A percentile compares a stretch with the other conserved stretches of the same genome.
phyloP scores from a whole-genome alignment of 805 yeast genomes.

The Ogataea siamensis region DNA sequence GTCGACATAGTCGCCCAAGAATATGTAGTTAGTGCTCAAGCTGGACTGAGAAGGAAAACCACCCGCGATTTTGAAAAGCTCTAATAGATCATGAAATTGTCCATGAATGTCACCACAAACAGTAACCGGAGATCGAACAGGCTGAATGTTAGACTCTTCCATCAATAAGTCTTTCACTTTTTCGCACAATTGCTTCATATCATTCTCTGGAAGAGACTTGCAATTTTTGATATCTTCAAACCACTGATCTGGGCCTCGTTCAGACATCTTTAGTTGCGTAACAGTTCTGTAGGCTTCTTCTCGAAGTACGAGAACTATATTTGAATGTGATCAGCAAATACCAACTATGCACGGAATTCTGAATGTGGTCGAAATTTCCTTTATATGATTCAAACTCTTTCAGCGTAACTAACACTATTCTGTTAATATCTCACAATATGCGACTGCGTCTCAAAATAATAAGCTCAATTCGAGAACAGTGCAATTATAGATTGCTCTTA shows the following conservation, averaged over 20 bases:
- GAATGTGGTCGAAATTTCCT: too few relatives aligned
- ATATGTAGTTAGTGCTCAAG: slow-evolving; percentile 59
- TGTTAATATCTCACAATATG: too few relatives aligned
- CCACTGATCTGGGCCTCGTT: slow-evolving; percentile 95
- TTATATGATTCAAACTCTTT: too few relatives aligned
- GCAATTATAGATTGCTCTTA: too few relatives aligned
- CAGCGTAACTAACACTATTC: too few relatives aligned
- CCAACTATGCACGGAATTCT: too few relatives aligned
- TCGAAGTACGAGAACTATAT: too few relatives aligned
- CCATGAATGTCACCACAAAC: slow-evolving; percentile 99
- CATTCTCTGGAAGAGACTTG: slow-evolving; percentile 81
- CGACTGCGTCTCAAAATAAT: too few relatives aligned
- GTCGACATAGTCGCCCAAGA: slow-evolving; percentile 95
- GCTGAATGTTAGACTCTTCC: slow-evolving; percentile 96
- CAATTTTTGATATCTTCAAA: slow-evolving; percentile 90
- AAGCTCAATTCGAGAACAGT: too few relatives aligned
- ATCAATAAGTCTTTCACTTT: slow-evolving; percentile 88
- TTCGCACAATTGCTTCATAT: slow-evolving; percentile 96
- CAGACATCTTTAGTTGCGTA: too few relatives aligned
- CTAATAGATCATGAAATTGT: slow-evolving; percentile 91
- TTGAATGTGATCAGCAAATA: too few relatives aligned
- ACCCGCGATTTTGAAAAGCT: slow-evolving; percentile 85
- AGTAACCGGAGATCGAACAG: slow-evolving; percentile 89
- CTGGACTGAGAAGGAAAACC: slow-evolving; percentile 77
- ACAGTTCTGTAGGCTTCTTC: too few relatives aligned